These are phyloP conservation scores for Candida tallmaniae DNA, from an alignment of 805 yeast species.

Conservation along the genomic window DNA sequence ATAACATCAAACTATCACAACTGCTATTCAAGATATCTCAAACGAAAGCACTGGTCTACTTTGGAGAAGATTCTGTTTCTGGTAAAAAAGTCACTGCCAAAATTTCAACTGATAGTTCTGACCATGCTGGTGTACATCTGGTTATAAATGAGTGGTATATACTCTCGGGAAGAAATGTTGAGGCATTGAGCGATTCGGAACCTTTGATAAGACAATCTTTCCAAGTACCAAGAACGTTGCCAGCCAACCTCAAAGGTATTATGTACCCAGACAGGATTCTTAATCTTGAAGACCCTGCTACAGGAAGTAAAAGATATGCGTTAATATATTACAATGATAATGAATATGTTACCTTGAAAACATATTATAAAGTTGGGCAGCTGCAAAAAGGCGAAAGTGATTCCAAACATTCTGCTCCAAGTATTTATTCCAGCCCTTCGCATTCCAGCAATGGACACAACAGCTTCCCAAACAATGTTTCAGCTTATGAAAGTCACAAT, in stretches of 20 bases:
- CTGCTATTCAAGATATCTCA: slow-evolving; percentile 12
- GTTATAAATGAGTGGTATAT: slow-evolving; percentile 28
- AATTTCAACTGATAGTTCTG: slow-evolving; percentile 21
- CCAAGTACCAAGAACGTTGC: slow-evolving; percentile 21
- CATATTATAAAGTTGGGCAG: slow-evolving; percentile 1
- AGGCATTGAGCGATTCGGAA: slow-evolving; percentile 8
- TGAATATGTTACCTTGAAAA: slow-evolving; percentile 13
- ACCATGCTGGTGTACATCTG: slow-evolving; percentile 13
- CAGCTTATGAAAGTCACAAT: neutral
- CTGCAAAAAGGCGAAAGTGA: neutral
- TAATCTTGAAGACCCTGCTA: slow-evolving; percentile 3
- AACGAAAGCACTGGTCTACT: slow-evolving; percentile 13
- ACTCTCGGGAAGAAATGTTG: slow-evolving; percentile 21
- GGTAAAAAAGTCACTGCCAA: slow-evolving; percentile 17
- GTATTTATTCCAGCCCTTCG: neutral
- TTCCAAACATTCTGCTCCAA: neutral
- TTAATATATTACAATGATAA: slow-evolving; percentile 19
- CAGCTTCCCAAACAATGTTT: slow-evolving; percentile 2
- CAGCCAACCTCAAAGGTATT: slow-evolving; percentile 22
- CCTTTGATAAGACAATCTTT: slow-evolving; percentile 10
- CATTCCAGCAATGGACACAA: neutral
- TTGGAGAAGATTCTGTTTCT: slow-evolving; percentile 12
- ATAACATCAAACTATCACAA: slow-evolving; percentile 21
- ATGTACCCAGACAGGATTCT: slow-evolving; percentile 22
- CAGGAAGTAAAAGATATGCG: slow-evolving; percentile 13